Evolutionary conservation across 1,284 basidiomycete species (phyloP).

Genomic region (Agroathelia rolfsii): DNA sequence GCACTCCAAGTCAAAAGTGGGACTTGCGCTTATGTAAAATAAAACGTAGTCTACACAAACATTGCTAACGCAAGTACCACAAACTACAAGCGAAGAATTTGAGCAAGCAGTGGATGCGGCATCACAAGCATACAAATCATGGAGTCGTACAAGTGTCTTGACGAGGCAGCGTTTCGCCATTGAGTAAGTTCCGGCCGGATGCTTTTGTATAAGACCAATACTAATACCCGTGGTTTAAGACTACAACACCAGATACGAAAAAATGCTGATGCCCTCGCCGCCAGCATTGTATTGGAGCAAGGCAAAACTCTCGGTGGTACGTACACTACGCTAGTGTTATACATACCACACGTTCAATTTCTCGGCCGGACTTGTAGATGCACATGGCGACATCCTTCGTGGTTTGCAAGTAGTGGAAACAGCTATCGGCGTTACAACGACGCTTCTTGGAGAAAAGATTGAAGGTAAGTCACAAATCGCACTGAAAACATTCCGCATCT

Average conservation of each 20-base stretch:
- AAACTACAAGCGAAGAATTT: constrained; percentile 81
- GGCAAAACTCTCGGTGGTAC: constrained; percentile 72
- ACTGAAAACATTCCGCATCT: constrained; percentile 5
- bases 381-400: constrained; percentile 62
- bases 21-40: constrained; percentile 6
- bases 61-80: constrained; percentile 80
- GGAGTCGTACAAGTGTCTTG: constrained; percentile 82
- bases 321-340: neutral
- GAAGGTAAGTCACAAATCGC: constrained; percentile 44
- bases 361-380: constrained; percentile 28
- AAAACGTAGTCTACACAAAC: constrained; percentile 73
- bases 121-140: constrained; percentile 81
- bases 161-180: constrained; percentile 84
- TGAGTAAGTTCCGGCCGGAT: constrained; percentile 44
- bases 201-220: constrained; percentile 4
- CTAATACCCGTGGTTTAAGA: constrained; percentile 26
- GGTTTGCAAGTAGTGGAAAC: constrained; percentile 69
- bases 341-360: neutral
- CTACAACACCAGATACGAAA: constrained; percentile 74
- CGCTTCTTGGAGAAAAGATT: constrained; percentile 56
- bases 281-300: constrained; percentile 80
- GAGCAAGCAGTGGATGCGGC: constrained; percentile 80
- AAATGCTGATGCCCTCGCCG: constrained; percentile 68
- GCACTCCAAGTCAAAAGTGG: neutral
- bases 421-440: constrained; percentile 50